Evolutionary conservation across 2,329 filamentous ascomycete species (phyloP).

Genomic region (Sphaerostilbella broomeana): DNA sequence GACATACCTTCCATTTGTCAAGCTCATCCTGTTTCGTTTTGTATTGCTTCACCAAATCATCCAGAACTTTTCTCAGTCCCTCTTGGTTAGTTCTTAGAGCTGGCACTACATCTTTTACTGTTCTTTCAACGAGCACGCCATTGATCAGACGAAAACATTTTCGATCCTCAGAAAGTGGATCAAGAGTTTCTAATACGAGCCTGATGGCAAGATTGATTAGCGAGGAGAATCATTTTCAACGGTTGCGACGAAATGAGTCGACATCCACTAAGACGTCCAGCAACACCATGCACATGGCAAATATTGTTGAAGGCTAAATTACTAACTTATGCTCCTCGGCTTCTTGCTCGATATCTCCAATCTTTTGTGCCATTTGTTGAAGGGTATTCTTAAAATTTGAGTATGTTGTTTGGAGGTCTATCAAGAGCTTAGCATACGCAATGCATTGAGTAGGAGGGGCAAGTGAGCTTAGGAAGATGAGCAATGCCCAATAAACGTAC

Average conservation of each 20-base stretch:
- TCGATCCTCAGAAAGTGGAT: constrained; percentile 73
- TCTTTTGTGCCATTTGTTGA: constrained; percentile 90
- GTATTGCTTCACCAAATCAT: constrained; percentile 94
- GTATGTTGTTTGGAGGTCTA: constrained; percentile 77
- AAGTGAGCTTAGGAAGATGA: constrained; percentile 8
- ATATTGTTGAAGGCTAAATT: neutral
- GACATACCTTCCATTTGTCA: constrained; percentile 92
- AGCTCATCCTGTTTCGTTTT: constrained; percentile 90
- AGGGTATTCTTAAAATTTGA: constrained; percentile 70
- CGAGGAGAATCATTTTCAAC: constrained; percentile 18
- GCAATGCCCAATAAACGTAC: no score
- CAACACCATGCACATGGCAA: no score
- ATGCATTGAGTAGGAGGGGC: constrained; percentile 17
- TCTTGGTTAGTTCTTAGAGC: constrained; percentile 90
- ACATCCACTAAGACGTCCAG: no score
- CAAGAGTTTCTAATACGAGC: constrained; percentile 87
- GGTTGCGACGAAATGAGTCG: no score
- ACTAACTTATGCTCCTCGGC: constrained; percentile 95
- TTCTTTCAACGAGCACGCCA: constrained; percentile 88
- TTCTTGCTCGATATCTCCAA: constrained; percentile 95
- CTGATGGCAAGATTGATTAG: constrained; percentile 42
- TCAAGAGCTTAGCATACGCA: constrained; percentile 6
- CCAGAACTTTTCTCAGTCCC: constrained; percentile 85
- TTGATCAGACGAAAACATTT: constrained; percentile 99
- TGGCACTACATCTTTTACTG: constrained; percentile 85